A percentile compares a stretch with the other conserved stretches of the same genome.
phyloP scores from a whole-genome alignment of 2,329 filamentous ascomycete genomes.

The Leptographium wingfieldii region DNA sequence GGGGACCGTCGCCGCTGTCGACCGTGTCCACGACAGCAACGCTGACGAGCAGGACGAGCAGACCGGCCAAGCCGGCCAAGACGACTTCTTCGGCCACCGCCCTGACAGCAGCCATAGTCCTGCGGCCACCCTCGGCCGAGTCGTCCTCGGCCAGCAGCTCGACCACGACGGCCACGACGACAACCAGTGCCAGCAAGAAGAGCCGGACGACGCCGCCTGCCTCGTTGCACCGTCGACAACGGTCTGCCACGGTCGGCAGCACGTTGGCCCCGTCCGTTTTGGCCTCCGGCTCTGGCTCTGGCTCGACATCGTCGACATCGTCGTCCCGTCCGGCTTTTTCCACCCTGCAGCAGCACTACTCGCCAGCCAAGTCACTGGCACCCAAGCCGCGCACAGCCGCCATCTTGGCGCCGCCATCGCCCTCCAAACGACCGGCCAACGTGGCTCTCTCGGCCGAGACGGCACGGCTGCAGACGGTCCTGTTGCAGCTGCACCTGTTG shows the following conservation, averaged over 20 bases:
- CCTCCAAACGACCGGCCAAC: constrained; percentile 48
- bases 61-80: background rate
- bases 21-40: background rate
- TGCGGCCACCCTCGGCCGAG: constrained; percentile 23
- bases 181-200: background rate
- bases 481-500: constrained; percentile 52
- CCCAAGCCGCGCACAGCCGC: constrained; percentile 50
- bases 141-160: constrained; percentile 3
- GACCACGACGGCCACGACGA: background rate
- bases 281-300: background rate
- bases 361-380: constrained; percentile 45
- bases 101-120: constrained; percentile 24
- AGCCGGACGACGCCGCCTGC: constrained; percentile 4
- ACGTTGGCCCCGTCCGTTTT: too few species aligned
- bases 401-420: constrained; percentile 46
- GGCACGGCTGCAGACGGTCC: constrained; percentile 46
- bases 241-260: background rate
- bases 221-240: background rate
- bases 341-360: constrained; percentile 55
- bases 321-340: constrained; percentile 42
- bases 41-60: background rate
- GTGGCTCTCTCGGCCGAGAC: constrained; percentile 46
- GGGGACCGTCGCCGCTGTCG: background rate
- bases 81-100: constrained; percentile 19
- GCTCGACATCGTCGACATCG: background rate